Evolutionary conservation across 1,284 basidiomycete species (phyloP), one percentile per base, ranked within the genome.

Genomic region (Butyriboletus appendiculatus): DNA sequence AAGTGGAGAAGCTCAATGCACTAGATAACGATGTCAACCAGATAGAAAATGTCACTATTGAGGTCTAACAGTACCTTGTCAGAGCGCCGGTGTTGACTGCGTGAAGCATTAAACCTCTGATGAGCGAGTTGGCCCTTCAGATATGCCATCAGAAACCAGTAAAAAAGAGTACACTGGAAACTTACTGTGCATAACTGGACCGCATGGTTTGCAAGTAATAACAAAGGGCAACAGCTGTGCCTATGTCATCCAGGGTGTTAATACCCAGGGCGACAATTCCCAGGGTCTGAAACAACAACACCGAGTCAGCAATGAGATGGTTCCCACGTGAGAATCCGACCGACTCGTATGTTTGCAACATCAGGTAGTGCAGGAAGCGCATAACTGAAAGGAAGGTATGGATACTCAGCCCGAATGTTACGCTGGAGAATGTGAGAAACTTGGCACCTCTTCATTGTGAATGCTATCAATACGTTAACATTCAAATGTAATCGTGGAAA

Each of bases 111-210:
- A 84, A 59, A 1, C 67, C 77, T 57, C 80, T 81, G 34, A 88
- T 79, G n/a, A 86, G 71, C 5, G 80, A 80, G 65, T 87, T 80
- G 41, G 81, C 79, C 41, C 85, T 88, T 59, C 5, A 26, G 1
- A 33, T 40, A n/a, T 22, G 16, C 2, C 12, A 34, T 66, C 32
- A 46, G 41, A 5, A 44, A 20, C 6, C 0, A 11, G n/a, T 10
- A 4, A 28, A 22, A 38, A 22, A 24, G 28, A 33, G 15, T 24
- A 24, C 2, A 39, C 20, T 16, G 32, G 22, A 16, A 28, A 56
- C 54, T 7, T 34, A 67, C 74, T 51, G 54, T 18, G 52, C 9
- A 76, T 79, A 76, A 66, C 33, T 70, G 57, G 57, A 74, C 72
- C 79, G 74, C 57, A 85, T 73, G 45, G 63, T 72, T 47, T 77